Base-by-base conservation (phyloP, 78 protist genomes). In the Tieghemostelium lacteum region DNA sequence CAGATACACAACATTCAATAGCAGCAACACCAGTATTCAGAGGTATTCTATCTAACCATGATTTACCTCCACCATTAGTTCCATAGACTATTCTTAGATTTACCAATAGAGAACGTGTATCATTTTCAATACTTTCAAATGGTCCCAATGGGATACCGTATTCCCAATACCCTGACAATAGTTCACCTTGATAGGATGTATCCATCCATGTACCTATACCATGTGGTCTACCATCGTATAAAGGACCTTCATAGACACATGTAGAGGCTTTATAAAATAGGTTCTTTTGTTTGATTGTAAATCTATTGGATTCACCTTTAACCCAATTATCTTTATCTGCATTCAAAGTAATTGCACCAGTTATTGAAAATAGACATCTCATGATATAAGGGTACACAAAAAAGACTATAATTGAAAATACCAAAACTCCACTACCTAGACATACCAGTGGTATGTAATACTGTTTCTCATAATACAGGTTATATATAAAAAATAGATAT, bases 181-280 rank as follows among this genome's bases (percentile, higher is more conserved):
- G 37, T 39, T 88, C 94, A n/a, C 94, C 94, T 63, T 88, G 94
- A 36, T 58, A 88, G 3, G 66, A 40, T 3, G 94, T 73, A 31
- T 88, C 94, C 80, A 88, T 88, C 94, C 94, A 88, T 19, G 94
- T 88, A 22, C 94, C 94, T 19, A 74, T 64, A 33, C 94, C 94
- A 22, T 88, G 78, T n/a, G 94, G 94, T 26, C 87, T 28, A 7
- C 94, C 94, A 63, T 88, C 94, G 4, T 60, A 22, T 14, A 88
- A 17, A 0, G 86, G 87, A n/a, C 94, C 94, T 55, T 75, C 94
- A 33, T 88, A 88, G 20, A 88, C 45, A 55, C 87, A 75, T 1
- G 77, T 78, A 5, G 87, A 54, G 1, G 94, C 66, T 62, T 58
- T 67, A 24, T 73, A 63, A 49, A 73, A 73, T 8, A 75, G 49